Conservation (phyloP, 192 early-diverging fungal genomes). For the Coemansia furcata region DNA sequence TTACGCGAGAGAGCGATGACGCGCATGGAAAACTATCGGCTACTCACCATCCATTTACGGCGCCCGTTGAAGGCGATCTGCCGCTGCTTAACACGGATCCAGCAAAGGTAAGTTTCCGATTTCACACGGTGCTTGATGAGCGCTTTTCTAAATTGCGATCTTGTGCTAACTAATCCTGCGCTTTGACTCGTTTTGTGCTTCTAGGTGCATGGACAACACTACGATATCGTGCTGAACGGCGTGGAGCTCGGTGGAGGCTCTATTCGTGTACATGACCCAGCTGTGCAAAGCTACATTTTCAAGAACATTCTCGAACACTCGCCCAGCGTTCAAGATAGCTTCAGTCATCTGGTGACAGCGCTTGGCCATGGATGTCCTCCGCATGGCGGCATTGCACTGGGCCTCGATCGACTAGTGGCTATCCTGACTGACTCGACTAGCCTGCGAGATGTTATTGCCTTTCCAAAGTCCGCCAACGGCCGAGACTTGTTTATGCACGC, state of each 20-base stretch:
- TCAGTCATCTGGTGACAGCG: constrained; percentile 80
- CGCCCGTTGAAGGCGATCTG: constrained; percentile 70
- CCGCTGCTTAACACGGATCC: constrained; percentile 61
- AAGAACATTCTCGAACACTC: constrained; percentile 63
- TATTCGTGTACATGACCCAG: constrained; percentile 79
- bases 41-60: constrained; percentile 93
- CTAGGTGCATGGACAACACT: constrained; percentile 73
- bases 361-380: constrained; percentile 83
- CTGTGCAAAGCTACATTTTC: constrained; percentile 74
- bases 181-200: constrained; percentile 21
- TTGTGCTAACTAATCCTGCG: neutral
- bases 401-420: constrained; percentile 78
- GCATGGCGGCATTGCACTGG: constrained; percentile 84
- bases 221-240: constrained; percentile 89
- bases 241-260: constrained; percentile 90
- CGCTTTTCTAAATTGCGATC: neutral
- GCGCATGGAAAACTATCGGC: constrained; percentile 51
- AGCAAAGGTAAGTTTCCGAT: constrained; percentile 44
- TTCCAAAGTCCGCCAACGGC: constrained; percentile 81
- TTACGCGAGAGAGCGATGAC: constrained; percentile 66
- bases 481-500: constrained; percentile 79
- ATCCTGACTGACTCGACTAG: constrained; percentile 69
- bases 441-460: constrained; percentile 90
- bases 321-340: constrained; percentile 57
- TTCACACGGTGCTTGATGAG: neutral